Base-by-base conservation (phyloP, 148 eudicot species). In the Dysphania ambrosioides region DNA sequence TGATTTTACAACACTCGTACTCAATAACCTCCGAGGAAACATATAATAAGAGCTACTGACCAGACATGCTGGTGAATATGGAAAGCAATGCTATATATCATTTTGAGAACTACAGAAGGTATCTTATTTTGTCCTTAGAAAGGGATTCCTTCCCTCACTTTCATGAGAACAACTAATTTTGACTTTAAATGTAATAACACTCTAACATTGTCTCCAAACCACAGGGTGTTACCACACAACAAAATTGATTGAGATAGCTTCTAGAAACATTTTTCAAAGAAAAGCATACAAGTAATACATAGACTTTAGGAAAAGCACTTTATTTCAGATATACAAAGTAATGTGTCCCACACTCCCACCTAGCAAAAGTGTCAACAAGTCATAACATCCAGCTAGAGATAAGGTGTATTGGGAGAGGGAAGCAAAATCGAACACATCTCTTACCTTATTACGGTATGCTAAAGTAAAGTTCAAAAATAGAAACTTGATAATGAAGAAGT, bases 21-120 rank as follows among this genome's bases (percentile, higher is more conserved):
- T 70, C 44, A 55, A 70, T 26, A 53, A 7, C n/a, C n/a, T 12
- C 34, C 77, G 31, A 63, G n/a, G 21, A 57, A 74, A 27, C 9
- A 18, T 30, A 73, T 3, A n/a, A 42, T 29, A 7, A 60, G 0
- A 36, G 26, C 34, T 1, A 73, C 16, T 61, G 27, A 55, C 40
- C 40, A 26, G 8, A 31, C 23, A 29, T 26, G 35, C 35, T 27
- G 27, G 49, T 26, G 18, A 15, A 73, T 24, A 12, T 40, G 27
- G 35, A n/a, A 59, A 73, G 6, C 0, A n/a, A 21, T 60, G 41
- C 12, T 58, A 23, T 71, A 31, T 10, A 31, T 23, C 12, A 29
- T 1, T 64, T 24, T 21, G 6, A 34, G 59, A 36, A 36, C 40
- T 32, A 55, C 13, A 31, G 19, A 34, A 21, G 11, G 23, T 32